These are phyloP conservation scores for Coemansia sp. DNA, from an alignment of 192 early-diverging fungal genomes.

Conservation along the genomic window DNA sequence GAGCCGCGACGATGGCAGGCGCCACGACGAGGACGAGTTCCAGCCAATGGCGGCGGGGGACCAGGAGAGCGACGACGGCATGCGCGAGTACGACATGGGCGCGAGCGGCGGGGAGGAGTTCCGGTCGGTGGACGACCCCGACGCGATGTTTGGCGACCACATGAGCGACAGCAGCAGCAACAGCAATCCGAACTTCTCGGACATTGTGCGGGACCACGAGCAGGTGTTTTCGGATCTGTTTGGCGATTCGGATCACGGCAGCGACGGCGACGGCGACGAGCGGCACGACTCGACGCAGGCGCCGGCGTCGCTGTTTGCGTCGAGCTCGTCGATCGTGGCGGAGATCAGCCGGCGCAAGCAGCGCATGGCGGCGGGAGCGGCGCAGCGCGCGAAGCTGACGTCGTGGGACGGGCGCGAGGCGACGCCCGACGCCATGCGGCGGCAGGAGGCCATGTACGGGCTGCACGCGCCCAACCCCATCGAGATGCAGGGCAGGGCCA, in stretches of 20 bases:
- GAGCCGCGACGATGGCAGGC: not conserved
- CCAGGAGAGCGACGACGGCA: too few relatives aligned
- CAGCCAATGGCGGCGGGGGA: not conserved
- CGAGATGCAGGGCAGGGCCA: slow-evolving; percentile 32
- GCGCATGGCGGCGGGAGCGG: not conserved
- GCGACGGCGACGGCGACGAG: not conserved
- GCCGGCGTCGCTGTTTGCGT: slow-evolving; percentile 41
- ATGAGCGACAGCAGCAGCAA: not conserved
- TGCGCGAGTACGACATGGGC: not conserved
- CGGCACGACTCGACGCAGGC: slow-evolving; percentile 14
- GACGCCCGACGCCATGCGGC: slow-evolving; percentile 24
- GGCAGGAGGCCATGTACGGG: slow-evolving; percentile 25
- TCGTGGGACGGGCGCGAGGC: slow-evolving; percentile 46
- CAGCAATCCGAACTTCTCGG: slow-evolving; percentile 28
- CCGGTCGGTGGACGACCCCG: slow-evolving; percentile 5
- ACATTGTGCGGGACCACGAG: slow-evolving; percentile 41
- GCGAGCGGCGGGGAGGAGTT: slow-evolving; percentile 7
- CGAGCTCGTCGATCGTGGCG: slow-evolving; percentile 38
- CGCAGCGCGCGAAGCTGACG: slow-evolving; percentile 1
- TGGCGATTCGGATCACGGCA: not conserved
- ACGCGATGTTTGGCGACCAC: slow-evolving; percentile 29
- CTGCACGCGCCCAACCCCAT: slow-evolving; percentile 12
- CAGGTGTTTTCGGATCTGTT: slow-evolving; percentile 32
- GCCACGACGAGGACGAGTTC: slow-evolving; percentile 2
- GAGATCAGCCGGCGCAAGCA: slow-evolving; percentile 19